phyloP scores from a whole-genome alignment of 106 monocot species.

The Acanthochlamys bracteata region DNA sequence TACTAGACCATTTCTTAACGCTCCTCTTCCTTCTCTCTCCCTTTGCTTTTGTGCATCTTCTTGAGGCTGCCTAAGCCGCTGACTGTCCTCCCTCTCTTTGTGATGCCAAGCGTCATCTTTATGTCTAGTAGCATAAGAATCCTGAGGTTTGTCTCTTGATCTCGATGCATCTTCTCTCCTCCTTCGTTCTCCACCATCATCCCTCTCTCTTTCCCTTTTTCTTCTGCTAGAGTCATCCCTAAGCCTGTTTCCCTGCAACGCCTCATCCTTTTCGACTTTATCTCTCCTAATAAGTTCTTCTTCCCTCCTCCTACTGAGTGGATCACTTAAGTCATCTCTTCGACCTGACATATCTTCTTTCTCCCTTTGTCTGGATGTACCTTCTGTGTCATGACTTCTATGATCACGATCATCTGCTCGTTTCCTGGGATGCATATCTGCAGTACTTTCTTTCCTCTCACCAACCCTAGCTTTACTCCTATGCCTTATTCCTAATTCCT shows the following conservation, averaged over 20 bases:
- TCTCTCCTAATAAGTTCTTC: slow-evolving; percentile 56
- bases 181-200: slow-evolving; percentile 35
- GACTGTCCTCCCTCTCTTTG: slow-evolving; percentile 65
- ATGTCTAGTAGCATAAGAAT: slow-evolving; percentile 41
- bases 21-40: slow-evolving; percentile 57
- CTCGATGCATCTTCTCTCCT: slow-evolving; percentile 44
- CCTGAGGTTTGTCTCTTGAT: slow-evolving; percentile 42
- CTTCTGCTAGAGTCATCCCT: slow-evolving; percentile 37
- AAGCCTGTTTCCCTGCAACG: slow-evolving; percentile 32
- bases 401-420: slow-evolving; percentile 61
- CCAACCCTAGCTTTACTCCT: slow-evolving; percentile 35
- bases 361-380: slow-evolving; percentile 31
- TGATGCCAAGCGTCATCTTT: slow-evolving; percentile 60
- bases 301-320: slow-evolving; percentile 55
- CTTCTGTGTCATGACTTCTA: slow-evolving; percentile 40
- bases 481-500: slow-evolving; percentile 37
- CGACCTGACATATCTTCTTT: slow-evolving; percentile 38
- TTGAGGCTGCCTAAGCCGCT: slow-evolving; percentile 47
- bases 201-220: slow-evolving; percentile 35
- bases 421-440: slow-evolving; percentile 36
- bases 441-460: slow-evolving; percentile 49
- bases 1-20: slow-evolving; percentile 18
- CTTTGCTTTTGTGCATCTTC: slow-evolving; percentile 31
- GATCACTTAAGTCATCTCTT: slow-evolving; percentile 35
- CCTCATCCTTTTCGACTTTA: slow-evolving; percentile 42